phyloP scores from a whole-genome alignment of 1,284 basidiomycete genomes.

The Irpex sp. region DNA sequence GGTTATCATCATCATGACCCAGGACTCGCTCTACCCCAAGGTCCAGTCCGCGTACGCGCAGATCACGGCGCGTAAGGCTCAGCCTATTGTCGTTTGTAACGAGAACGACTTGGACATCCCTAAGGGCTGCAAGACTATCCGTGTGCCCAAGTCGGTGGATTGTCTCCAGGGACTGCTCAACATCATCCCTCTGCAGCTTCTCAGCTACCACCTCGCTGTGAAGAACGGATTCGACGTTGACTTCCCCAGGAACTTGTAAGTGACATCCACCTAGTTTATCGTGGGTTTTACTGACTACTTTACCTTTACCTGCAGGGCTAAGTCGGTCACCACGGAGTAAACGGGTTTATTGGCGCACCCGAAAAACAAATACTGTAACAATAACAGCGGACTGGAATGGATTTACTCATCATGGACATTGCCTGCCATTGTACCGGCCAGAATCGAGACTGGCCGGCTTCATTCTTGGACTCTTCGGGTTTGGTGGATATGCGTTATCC shows the following conservation, averaged over 20 bases:
- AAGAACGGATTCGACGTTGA: constrained; percentile 97
- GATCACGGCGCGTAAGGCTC: constrained; percentile 95
- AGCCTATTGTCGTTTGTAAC: constrained; percentile 95
- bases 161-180: constrained; percentile 95
- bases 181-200: constrained; percentile 93
- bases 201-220: constrained; percentile 96
- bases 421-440: not conserved
- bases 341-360: not conserved
- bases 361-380: not conserved
- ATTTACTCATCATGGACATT: not conserved
- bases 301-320: constrained; percentile 49
- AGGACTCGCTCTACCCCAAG: constrained; percentile 98
- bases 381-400: not conserved
- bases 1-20: constrained; percentile 98
- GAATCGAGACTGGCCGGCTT: not conserved
- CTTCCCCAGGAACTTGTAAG: constrained; percentile 94
- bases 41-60: constrained; percentile 95
- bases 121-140: constrained; percentile 78
- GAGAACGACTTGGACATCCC: constrained; percentile 86
- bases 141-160: constrained; percentile 93
- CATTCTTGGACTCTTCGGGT: not conserved
- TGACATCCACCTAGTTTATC: constrained; percentile 14
- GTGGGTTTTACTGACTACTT: constrained; percentile 1
- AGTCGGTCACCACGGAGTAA: constrained; percentile 84
- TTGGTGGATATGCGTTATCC: too few species aligned